phyloP scores from a whole-genome alignment of 2,329 filamentous ascomycete species.

The Mollisiaceae sp. region DNA sequence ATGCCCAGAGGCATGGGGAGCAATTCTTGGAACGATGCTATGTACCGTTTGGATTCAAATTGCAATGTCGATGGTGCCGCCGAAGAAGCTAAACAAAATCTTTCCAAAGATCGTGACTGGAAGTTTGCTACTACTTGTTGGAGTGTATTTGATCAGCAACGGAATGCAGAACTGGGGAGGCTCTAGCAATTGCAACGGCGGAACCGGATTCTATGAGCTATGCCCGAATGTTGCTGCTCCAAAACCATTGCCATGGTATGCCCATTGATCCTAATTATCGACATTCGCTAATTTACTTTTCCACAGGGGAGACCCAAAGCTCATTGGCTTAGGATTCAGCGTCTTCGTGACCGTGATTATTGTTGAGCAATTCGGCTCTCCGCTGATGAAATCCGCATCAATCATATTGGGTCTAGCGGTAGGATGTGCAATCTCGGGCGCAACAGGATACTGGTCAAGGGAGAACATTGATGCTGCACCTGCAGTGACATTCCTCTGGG shows the following conservation, averaged over 20 bases:
- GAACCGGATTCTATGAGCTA: conserved; percentile 55
- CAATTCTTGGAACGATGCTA: conserved; percentile 60
- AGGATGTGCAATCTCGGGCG: conserved; percentile 70
- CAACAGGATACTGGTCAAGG: conserved; percentile 68
- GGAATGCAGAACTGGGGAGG: conserved; percentile 74
- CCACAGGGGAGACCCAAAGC: conserved; percentile 61
- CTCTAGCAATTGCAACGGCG: conserved; percentile 58
- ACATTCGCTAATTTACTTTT: not conserved
- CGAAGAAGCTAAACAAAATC: conserved; percentile 61
- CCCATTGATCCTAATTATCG: not conserved
- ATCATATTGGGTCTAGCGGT: conserved; percentile 68
- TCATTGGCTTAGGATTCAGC: conserved; percentile 69
- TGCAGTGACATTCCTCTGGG: conserved; percentile 71
- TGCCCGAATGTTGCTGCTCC: conserved; percentile 65
- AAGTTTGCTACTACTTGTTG: conserved; percentile 70
- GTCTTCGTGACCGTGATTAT: conserved; percentile 72
- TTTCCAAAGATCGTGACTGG: conserved; percentile 74
- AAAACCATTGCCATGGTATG: conserved; percentile 59
- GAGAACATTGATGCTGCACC: conserved; percentile 64
- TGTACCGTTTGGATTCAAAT: conserved; percentile 63
- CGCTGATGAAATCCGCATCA: conserved; percentile 72
- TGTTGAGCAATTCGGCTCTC: conserved; percentile 71
- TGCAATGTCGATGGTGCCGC: conserved; percentile 66
- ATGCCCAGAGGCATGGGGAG: conserved; percentile 70
- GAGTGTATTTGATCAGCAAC: conserved; percentile 64